Evolutionary conservation across 179 eudicot species (phyloP).

Genomic region (Silene noctiflora): DNA sequence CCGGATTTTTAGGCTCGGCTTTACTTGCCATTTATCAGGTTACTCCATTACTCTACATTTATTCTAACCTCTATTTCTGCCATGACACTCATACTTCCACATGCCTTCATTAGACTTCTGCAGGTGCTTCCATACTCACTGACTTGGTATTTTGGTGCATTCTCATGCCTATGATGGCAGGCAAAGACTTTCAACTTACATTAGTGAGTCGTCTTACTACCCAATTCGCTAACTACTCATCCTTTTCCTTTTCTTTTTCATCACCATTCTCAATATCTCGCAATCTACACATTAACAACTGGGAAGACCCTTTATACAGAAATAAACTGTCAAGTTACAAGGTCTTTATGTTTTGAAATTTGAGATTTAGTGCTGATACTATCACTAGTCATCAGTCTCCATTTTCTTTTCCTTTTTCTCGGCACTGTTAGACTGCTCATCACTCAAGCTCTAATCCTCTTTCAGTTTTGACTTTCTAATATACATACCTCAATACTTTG

Average conservation of each 20-base stretch:
- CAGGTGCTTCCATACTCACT: slow-evolving; percentile 75
- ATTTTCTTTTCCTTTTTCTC: no score
- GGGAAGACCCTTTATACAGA: not conserved
- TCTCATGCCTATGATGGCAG: slow-evolving; percentile 52
- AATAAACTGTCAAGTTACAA: not conserved
- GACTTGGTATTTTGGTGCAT: slow-evolving; percentile 82
- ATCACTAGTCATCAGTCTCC: no score
- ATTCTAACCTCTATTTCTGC: not conserved
- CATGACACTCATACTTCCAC: not conserved
- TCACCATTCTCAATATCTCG: not conserved
- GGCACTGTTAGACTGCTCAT: no score
- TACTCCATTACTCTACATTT: not conserved
- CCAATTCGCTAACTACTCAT: not conserved
- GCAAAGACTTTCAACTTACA: slow-evolving; percentile 39
- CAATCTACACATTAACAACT: not conserved
- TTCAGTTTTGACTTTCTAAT: no score
- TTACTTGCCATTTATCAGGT: slow-evolving; percentile 66
- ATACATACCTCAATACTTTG: no score
- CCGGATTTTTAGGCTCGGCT: slow-evolving; percentile 42
- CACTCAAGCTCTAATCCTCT: no score
- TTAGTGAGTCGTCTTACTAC: slow-evolving; percentile 25
- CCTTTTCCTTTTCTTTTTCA: not conserved
- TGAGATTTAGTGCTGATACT: no score
- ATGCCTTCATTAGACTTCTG: slow-evolving; percentile 47
- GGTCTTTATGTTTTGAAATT: not conserved